Conservation (phyloP, 2,329 filamentous ascomycete genomes). For the Venturia asperata region DNA sequence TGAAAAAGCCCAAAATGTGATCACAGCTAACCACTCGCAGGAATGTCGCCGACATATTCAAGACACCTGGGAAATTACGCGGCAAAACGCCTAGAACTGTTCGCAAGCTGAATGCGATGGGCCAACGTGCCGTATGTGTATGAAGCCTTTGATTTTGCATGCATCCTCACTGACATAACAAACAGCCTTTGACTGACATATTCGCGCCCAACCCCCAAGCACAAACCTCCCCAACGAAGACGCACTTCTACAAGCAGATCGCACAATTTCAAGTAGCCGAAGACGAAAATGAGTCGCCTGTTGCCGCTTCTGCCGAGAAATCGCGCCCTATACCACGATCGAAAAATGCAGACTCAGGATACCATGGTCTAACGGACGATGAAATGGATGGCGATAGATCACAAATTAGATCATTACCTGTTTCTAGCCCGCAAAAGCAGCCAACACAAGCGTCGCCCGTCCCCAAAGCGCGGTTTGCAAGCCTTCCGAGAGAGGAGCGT, state of each 20-base stretch:
- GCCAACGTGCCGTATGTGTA: slow-evolving; percentile 56
- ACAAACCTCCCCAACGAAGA: slow-evolving; percentile 44
- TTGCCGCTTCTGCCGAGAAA: slow-evolving; percentile 33
- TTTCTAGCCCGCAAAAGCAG: slow-evolving; percentile 3
- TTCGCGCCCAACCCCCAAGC: slow-evolving; percentile 45
- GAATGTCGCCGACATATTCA: slow-evolving; percentile 91
- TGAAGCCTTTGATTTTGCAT: slow-evolving; percentile 37
- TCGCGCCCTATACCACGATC: slow-evolving; percentile 28
- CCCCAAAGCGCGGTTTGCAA: neutral
- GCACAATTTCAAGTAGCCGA: slow-evolving; percentile 55
- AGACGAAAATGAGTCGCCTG: slow-evolving; percentile 34
- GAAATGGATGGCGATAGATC: slow-evolving; percentile 37
- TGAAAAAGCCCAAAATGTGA: slow-evolving; percentile 17
- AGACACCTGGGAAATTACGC: slow-evolving; percentile 77
- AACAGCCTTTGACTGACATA: slow-evolving; percentile 43
- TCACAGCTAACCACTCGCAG: slow-evolving; percentile 44
- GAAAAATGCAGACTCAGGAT: slow-evolving; percentile 57
- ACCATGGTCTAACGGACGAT: slow-evolving; percentile 58
- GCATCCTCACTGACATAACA: slow-evolving; percentile 44
- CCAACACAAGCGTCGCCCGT: neutral
- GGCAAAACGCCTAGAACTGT: slow-evolving; percentile 71
- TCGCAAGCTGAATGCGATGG: slow-evolving; percentile 52
- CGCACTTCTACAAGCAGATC: slow-evolving; percentile 44
- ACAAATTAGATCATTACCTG: neutral
- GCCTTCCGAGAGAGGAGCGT: slow-evolving; percentile 23